A percentile compares a stretch with the other conserved stretches of the same genome.
Evolutionary conservation across 257 asterid species (phyloP).

Genomic region (Plantago ovata): DNA sequence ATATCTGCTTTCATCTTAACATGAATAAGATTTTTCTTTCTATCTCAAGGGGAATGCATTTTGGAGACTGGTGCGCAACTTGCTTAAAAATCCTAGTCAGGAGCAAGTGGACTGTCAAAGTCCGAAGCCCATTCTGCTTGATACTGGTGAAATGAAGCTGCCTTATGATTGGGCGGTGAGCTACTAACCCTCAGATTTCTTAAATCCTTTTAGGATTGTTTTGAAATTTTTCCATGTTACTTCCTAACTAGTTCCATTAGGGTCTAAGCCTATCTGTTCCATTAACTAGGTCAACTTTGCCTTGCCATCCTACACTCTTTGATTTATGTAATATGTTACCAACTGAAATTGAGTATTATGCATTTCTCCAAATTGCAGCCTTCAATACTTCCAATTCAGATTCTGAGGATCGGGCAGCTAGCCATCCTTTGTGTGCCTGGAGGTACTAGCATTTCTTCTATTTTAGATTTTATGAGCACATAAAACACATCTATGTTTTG

Average conservation of each 20-base stretch:
- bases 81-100: conserved; percentile 69
- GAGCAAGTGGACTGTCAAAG: conserved; percentile 78
- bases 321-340: background rate
- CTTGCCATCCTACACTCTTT: background rate
- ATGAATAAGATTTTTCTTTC: conserved; percentile 17
- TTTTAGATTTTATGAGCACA: background rate
- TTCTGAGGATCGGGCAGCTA: conserved; percentile 58
- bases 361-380: conserved; percentile 27
- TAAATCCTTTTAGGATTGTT: too few relatives aligned
- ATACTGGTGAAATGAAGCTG: conserved; percentile 92
- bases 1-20: conserved; percentile 10
- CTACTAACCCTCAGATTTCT: conserved; percentile 21
- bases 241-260: conserved; percentile 1
- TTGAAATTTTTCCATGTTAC: too few relatives aligned
- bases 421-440: conserved; percentile 56
- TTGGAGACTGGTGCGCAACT: conserved; percentile 84
- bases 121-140: conserved; percentile 95
- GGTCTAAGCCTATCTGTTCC: conserved; percentile 9
- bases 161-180: conserved; percentile 99
- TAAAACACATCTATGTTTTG: background rate
- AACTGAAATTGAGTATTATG: background rate
- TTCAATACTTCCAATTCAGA: conserved; percentile 60
- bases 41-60: conserved; percentile 77
- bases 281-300: background rate
- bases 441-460: conserved; percentile 27